A percentile compares a stretch with the other conserved stretches of the same genome.
phyloP scores from a whole-genome alignment of 768 basidiomycete genomes.

The Hygrocybe punicea region DNA sequence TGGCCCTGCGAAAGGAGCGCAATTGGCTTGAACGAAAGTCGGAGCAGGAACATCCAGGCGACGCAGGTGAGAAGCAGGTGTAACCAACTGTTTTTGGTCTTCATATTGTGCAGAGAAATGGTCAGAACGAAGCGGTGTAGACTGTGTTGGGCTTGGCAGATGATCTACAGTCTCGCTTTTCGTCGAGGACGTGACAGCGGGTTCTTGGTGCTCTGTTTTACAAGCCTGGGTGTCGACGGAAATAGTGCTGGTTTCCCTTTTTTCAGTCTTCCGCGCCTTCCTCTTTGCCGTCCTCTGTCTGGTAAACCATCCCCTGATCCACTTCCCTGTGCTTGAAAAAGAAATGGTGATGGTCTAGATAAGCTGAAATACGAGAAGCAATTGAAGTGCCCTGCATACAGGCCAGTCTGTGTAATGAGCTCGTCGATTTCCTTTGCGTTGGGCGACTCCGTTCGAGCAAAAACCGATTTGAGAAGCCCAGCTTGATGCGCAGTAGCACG shows the following conservation, averaged over 20 bases:
- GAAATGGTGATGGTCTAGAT: not conserved
- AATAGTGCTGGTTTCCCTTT: not conserved
- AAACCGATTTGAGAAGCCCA: conserved; percentile 26
- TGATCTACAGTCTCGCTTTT: too few relatives aligned
- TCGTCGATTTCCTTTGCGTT: conserved; percentile 20
- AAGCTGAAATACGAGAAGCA: not conserved
- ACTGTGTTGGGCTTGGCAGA: too few relatives aligned
- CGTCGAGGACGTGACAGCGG: too few relatives aligned
- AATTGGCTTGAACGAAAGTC: too few relatives aligned
- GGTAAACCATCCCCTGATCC: not conserved
- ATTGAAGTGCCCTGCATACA: conserved; percentile 28
- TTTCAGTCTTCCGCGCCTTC: not conserved
- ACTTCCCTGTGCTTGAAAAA: not conserved
- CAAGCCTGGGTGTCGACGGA: not conserved
- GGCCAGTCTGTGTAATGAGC: conserved; percentile 30
- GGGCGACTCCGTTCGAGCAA: conserved; percentile 18
- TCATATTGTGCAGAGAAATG: too few relatives aligned
- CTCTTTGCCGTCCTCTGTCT: not conserved
- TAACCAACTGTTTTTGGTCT: too few relatives aligned
- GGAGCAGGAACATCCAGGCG: too few relatives aligned
- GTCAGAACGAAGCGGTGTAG: too few relatives aligned
- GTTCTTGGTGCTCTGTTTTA: not conserved
- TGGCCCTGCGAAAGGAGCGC: too few relatives aligned
- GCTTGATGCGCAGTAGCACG: conserved; percentile 24
- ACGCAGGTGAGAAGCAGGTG: too few relatives aligned